These are phyloP conservation scores for Tubosaeta sp. DNA, from an alignment of 768 basidiomycete genomes.

Conservation along the genomic window DNA sequence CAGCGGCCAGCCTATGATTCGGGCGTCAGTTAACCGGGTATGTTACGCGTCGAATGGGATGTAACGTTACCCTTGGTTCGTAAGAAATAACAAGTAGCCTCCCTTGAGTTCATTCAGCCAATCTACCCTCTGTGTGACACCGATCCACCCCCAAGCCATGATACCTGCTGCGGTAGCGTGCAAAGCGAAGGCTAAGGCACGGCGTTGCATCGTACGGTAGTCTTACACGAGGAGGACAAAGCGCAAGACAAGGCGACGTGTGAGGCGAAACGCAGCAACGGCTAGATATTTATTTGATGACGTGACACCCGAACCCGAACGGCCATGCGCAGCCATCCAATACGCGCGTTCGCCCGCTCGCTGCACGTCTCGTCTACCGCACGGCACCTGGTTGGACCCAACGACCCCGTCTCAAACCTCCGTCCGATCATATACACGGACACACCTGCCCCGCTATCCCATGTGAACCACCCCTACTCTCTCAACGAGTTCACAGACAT, in stretches of 20 bases:
- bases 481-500: slow-evolving; percentile 58
- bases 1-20: slow-evolving; percentile 25
- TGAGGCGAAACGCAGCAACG: not conserved
- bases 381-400: slow-evolving; percentile 56
- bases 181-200: slow-evolving; percentile 18
- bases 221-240: not conserved
- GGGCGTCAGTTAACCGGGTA: not conserved
- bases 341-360: slow-evolving; percentile 11
- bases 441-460: slow-evolving; percentile 29
- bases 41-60: not conserved
- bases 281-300: not conserved
- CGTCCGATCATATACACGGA: slow-evolving; percentile 77
- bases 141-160: slow-evolving; percentile 37
- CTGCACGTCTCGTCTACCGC: slow-evolving; percentile 24
- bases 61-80: slow-evolving; percentile 58
- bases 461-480: slow-evolving; percentile 65
- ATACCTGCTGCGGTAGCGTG: slow-evolving; percentile 30
- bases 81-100: slow-evolving; percentile 69
- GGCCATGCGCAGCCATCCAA: not conserved
- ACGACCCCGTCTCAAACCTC: slow-evolving; percentile 74
- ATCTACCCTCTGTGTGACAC: slow-evolving; percentile 8
- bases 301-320: not conserved
- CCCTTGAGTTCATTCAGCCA: slow-evolving; percentile 49
- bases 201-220: slow-evolving; percentile 9
- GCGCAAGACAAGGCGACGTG: not conserved